Base-by-base conservation (phyloP, 2,329 filamentous ascomycete genomes). In the Sclerotinia subarctica region DNA sequence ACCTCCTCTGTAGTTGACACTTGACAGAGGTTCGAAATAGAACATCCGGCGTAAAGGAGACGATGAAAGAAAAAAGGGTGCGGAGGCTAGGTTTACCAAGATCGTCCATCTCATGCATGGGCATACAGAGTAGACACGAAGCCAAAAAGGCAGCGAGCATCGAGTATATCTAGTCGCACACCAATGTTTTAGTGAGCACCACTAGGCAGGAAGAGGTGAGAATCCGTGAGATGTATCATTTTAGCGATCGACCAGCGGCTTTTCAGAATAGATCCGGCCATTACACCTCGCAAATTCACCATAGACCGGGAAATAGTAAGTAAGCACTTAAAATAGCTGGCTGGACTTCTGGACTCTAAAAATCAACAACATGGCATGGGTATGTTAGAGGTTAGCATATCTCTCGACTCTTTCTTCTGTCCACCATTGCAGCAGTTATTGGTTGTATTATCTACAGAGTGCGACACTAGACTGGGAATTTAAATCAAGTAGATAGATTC, bases 221-320 rank as follows among this genome's bases (percentile, higher is more conserved):
- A 42, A 42, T 42, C 38, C 38, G 38, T 15, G 35, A 38, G 35
- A 38, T 38, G 2, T 38, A 38, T 38, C 35, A 38, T 38, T 38
- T 38, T 38, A 38, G 35, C 35, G 35, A 57, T 57, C 54, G 2
- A 57, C 54, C 35, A 57, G 21, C 13, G 42, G 54, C 21, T 57
- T 42, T 57, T 57, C 11, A 57, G 32, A 57, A 57, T 57, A 56
- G 53, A 57, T 57, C 35, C 35, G 54, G 21, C 54, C n/a, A 57
- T 57, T 42, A 26, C 54, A 35, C 32, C 32, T 35, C 7, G 6
- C 32, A 35, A 35, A 35, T 26, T 35, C n/a, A n/a, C n/a, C n/a
- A n/a, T 35, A 15, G 54, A 57, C 54, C 24, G 11, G 35, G n/a
- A 26, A 26, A 42, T n/a, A n/a, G n/a, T n/a, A 56, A 10, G 35